Conservation (phyloP, 495 filamentous ascomycete genomes). For the Lophiotrema nucula region DNA sequence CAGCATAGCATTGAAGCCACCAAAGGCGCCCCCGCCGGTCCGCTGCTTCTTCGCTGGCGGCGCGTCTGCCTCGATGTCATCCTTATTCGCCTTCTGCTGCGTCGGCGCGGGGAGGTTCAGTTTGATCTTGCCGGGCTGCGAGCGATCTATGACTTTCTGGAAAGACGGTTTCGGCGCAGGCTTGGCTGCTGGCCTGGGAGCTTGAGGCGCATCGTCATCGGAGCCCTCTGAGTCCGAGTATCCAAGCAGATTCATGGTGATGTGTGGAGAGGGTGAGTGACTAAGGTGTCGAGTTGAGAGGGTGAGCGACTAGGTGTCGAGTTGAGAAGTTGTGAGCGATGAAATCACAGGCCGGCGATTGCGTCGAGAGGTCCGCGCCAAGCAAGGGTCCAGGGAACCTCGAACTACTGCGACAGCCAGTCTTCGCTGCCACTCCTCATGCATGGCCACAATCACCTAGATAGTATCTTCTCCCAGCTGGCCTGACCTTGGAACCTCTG, state of each 20-base stretch:
- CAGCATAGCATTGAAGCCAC: constrained; percentile 81
- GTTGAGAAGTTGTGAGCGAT: background rate
- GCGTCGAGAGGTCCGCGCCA: too few species aligned
- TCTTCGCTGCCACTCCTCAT: background rate
- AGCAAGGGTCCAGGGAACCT: too few species aligned
- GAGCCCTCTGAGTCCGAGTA: constrained; percentile 76
- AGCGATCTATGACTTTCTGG: constrained; percentile 74
- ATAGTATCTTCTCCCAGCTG: constrained; percentile 21
- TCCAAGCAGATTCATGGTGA: constrained; percentile 40
- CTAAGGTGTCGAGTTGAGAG: background rate
- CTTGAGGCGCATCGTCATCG: constrained; percentile 53
- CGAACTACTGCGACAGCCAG: background rate
- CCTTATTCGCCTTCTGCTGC: constrained; percentile 41
- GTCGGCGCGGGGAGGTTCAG: constrained; percentile 63
- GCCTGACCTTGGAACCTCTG: constrained; percentile 15
- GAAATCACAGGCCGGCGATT: constrained; percentile 19
- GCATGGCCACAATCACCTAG: background rate
- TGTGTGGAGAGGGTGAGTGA: background rate
- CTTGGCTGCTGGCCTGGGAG: constrained; percentile 37
- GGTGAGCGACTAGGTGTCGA: background rate
- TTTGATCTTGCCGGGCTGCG: constrained; percentile 77
- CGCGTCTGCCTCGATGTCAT: constrained; percentile 49
- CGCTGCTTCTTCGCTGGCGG: constrained; percentile 72
- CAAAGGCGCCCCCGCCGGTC: constrained; percentile 59
- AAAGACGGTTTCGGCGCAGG: constrained; percentile 53